Evolutionary conservation across 2,329 filamentous ascomycete genomes (phyloP).

Genomic region (Fusarium sp.): DNA sequence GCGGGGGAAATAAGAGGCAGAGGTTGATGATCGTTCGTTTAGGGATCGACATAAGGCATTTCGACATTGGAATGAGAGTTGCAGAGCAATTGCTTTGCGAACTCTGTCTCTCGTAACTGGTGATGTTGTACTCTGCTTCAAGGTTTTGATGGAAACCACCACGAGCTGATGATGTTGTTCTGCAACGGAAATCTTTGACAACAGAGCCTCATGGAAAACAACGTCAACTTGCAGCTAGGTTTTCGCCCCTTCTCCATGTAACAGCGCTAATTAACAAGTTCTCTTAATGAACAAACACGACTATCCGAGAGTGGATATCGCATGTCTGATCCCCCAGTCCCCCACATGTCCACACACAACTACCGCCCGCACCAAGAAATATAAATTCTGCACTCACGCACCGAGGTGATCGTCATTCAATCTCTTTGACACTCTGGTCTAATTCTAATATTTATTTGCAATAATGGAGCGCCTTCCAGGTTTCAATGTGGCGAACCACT

Average conservation of each 20-base stretch:
- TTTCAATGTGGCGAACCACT: slow-evolving; percentile 39
- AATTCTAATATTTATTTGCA: background rate
- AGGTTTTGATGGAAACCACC: too few species aligned
- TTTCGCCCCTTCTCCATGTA: slow-evolving; percentile 9
- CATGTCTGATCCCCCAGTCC: slow-evolving; percentile 9
- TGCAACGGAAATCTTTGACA: too few species aligned
- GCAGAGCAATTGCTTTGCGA: too few species aligned
- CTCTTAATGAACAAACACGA: slow-evolving; percentile 1
- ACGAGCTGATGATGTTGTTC: too few species aligned
- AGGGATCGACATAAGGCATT: background rate
- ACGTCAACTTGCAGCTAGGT: background rate
- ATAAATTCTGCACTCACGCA: slow-evolving; percentile 28
- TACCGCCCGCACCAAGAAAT: background rate
- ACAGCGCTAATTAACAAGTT: background rate
- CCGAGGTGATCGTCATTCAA: background rate
- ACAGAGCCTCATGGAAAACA: slow-evolving; percentile 23
- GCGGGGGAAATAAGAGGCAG: background rate
- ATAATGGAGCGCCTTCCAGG: slow-evolving; percentile 37
- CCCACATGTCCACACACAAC: background rate
- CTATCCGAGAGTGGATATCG: slow-evolving; percentile 21
- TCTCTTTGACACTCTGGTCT: fast-evolving
- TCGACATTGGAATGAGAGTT: background rate
- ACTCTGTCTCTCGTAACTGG: too few species aligned
- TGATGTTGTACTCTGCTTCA: too few species aligned
- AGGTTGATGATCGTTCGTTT: background rate